Percentiles rank a stretch among this genome's conserved stretches.
Conservation (phyloP, 495 filamentous ascomycete genomes). For the Tuber brumale region DNA sequence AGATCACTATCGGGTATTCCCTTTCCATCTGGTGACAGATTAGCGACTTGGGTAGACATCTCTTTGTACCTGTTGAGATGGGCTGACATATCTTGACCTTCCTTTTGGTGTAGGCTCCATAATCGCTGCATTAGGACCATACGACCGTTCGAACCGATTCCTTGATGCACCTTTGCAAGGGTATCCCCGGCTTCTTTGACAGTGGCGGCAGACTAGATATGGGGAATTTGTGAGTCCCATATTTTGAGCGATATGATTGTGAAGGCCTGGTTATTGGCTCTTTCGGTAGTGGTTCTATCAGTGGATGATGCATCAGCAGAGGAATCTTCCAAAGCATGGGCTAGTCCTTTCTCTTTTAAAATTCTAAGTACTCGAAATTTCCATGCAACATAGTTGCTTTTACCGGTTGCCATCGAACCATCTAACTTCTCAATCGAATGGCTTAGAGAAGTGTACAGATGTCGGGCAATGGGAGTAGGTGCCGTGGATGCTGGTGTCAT, state of each 20-base stretch:
- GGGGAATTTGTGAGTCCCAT: neutral
- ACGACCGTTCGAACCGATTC: neutral
- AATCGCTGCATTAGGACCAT: neutral
- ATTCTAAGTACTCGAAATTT: no score
- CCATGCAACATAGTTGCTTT: no score
- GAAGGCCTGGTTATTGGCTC: neutral
- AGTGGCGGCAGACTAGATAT: neutral
- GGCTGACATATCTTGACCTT: neutral
- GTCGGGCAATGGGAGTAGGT: no score
- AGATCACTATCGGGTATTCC: neutral
- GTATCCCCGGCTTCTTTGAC: neutral
- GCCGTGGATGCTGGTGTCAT: no score
- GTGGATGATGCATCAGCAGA: no score
- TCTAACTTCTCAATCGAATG: no score
- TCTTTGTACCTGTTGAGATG: neutral
- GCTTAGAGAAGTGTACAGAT: no score
- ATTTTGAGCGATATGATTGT: neutral
- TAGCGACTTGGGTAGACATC: neutral
- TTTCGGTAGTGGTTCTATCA: no score
- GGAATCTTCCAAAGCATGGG: no score
- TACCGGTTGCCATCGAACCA: no score
- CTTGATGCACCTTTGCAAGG: neutral
- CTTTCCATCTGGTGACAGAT: neutral
- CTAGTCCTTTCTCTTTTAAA: no score
- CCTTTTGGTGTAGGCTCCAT: neutral